Evolutionary conservation across 176 grass and related monocot genomes (phyloP).

Genomic region (Ensete ventricosum): DNA sequence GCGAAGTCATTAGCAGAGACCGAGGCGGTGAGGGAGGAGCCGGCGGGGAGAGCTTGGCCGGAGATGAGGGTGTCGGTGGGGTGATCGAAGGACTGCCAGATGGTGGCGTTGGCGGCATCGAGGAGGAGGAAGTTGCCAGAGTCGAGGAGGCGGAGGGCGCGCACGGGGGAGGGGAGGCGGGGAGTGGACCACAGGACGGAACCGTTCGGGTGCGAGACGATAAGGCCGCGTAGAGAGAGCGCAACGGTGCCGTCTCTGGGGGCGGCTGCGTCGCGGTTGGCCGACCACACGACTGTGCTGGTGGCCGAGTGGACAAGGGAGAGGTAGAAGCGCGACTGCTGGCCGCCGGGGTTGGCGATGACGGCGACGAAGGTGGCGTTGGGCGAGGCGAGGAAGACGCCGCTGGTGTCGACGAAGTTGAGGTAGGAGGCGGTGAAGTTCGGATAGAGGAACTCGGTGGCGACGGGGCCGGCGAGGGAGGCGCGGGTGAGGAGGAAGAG

Average conservation of each 20-base stretch:
- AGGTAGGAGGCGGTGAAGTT: conserved; percentile 35
- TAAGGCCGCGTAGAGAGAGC: conserved; percentile 34
- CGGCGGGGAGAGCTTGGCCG: conserved; percentile 38
- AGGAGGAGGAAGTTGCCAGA: conserved; percentile 68
- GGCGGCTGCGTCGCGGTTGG: conserved; percentile 42
- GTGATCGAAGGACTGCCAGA: conserved; percentile 75
- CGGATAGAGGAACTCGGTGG: conserved; percentile 36
- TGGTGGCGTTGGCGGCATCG: conserved; percentile 39
- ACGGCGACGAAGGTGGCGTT: conserved; percentile 37
- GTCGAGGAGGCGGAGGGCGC: conserved; percentile 44
- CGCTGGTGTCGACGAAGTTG: conserved; percentile 35
- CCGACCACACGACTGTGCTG: conserved; percentile 56
- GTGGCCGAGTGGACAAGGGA: conserved; percentile 41
- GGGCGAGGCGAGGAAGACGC: conserved; percentile 48
- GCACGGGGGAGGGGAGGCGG: conserved; percentile 19
- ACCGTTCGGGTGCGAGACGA: conserved; percentile 34
- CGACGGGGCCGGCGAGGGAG: conserved; percentile 20
- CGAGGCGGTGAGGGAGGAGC: conserved; percentile 31
- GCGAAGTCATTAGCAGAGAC: conserved; percentile 20
- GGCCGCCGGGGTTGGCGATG: conserved; percentile 37
- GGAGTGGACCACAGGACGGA: conserved; percentile 55
- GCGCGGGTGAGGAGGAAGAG: conserved; percentile 17
- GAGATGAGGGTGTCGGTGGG: conserved; percentile 59
- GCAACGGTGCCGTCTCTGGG: conserved; percentile 32
- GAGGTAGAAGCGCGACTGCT: conserved; percentile 56